phyloP scores from a whole-genome alignment of 2,329 filamentous ascomycete genomes.

The Diaporthe citrichinensis region DNA sequence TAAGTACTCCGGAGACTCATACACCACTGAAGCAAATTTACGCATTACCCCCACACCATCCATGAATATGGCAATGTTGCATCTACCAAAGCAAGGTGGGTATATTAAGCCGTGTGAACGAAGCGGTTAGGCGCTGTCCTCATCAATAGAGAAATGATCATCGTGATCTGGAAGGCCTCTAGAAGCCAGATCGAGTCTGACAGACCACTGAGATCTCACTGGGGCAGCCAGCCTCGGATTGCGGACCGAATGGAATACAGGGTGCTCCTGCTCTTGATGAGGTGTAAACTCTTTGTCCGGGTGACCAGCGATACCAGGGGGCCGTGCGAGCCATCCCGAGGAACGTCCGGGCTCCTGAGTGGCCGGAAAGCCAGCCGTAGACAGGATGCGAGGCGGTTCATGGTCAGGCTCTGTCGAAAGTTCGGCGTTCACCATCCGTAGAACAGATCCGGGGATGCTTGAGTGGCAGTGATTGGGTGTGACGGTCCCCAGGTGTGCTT shows the following conservation, averaged over 20 bases:
- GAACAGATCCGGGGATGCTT: neutral
- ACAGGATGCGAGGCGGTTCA: neutral
- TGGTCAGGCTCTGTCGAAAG: conserved; percentile 2
- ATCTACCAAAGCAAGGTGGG: neutral
- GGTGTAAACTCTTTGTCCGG: neutral
- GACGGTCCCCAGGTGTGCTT: neutral
- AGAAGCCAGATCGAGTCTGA: conserved; percentile 6
- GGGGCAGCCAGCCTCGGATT: neutral
- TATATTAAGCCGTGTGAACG: neutral
- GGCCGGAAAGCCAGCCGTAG: neutral
- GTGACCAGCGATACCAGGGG: neutral
- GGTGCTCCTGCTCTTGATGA: neutral
- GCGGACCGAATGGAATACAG: conserved; percentile 5
- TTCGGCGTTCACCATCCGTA: conserved; percentile 28
- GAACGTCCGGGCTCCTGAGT: neutral
- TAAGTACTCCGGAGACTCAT: neutral
- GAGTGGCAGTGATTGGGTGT: neutral
- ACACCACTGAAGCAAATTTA: neutral
- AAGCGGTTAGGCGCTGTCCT: neutral
- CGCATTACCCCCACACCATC: neutral
- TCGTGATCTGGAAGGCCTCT: conserved; percentile 28
- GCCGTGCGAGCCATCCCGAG: neutral
- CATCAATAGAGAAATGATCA: neutral
- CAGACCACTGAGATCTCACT: conserved; percentile 11
- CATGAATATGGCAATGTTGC: neutral